A percentile compares a stretch with the other conserved stretches of the same genome.
These are phyloP conservation scores for Cydonia oblonga DNA, from an alignment of 331 rosid species.

Conservation along the genomic window DNA sequence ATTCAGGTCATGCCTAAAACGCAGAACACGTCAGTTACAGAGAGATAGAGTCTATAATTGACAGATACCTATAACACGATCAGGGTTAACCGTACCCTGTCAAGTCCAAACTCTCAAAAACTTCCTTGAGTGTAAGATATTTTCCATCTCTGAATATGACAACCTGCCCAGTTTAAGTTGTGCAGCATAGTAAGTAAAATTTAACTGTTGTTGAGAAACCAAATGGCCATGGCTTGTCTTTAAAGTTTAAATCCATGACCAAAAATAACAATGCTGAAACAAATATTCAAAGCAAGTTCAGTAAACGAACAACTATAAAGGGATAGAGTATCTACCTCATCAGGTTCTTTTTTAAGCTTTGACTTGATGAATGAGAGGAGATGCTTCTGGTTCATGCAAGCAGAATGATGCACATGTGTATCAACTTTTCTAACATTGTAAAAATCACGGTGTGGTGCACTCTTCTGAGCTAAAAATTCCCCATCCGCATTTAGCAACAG, in stretches of 20 bases:
- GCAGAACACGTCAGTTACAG: not conserved
- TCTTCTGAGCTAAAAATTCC: conserved; percentile 61
- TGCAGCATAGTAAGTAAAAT: conserved; percentile 1
- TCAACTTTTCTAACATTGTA: conserved; percentile 77
- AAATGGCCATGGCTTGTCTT: not conserved
- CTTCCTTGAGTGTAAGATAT: conserved; percentile 77
- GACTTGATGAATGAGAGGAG: conserved; percentile 72
- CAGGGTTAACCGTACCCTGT: conserved; percentile 40
- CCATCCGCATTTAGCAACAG: conserved; percentile 50
- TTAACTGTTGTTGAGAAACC: not conserved
- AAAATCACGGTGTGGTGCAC: conserved; percentile 83
- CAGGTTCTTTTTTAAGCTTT: conserved; percentile 66
- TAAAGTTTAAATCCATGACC: not conserved
- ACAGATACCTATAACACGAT: not conserved
- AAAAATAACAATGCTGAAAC: not conserved
- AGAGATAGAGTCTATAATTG: not conserved
- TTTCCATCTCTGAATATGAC: conserved; percentile 90
- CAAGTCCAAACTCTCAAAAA: conserved; percentile 82
- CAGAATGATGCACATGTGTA: conserved; percentile 88
- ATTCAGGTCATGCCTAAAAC: conserved; percentile 64
- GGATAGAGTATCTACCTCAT: conserved; percentile 45
- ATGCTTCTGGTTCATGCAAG: conserved; percentile 94
- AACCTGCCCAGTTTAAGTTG: conserved; percentile 40
- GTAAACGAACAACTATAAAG: not conserved
- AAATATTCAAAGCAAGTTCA: not conserved